Base-by-base conservation (phyloP, 176 grass and related monocot species). In the Chloris gayana region DNA sequence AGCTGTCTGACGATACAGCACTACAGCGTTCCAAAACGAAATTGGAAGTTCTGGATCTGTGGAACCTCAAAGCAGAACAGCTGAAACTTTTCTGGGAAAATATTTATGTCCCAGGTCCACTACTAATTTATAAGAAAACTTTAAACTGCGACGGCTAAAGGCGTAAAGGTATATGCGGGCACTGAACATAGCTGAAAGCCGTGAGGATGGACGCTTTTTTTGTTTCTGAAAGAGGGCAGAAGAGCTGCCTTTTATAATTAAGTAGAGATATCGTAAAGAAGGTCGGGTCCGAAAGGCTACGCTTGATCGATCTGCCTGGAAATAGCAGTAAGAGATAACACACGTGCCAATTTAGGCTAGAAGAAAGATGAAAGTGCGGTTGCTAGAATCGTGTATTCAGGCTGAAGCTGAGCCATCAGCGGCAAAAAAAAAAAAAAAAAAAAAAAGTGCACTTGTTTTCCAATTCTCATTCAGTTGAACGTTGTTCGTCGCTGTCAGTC, bases 141-240 rank as follows among this genome's bases (percentile, higher is more conserved):
- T 49, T 35, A 39, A 62, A 72, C 58, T n/a, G 2, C 6, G 27
- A 63, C 47, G 58, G 53, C 18, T 73, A 74, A 82, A 82, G 60
- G 14, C 41, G 18, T 73, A 74, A 82, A 82, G 60, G 17, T 31
- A 56, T 22, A 34, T 30, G 30, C 22, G n/a, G n/a, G 24, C 70
- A 65, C 70, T 41, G 9, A 51, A 53, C 69, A 73, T 65, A 64
- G 59, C 51, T 10, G 32, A 56, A 5, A 74, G 17, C 17, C 60
- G 59, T 21, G 29, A 64, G 29, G 61, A 64, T 66, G 5, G 14
- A 1, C 11, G 26, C 14, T 32, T 14, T 30, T 30, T 30, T 17
- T 17, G 13, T 1, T 25, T 25, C n/a, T 25, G n/a, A 25, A 25
- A 60, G 8, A 64, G 14, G 61, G 4, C 14, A 14, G 47, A 11